Conservation (phyloP, 1,139 yeast species). For the Yamadazyma taylorii region DNA sequence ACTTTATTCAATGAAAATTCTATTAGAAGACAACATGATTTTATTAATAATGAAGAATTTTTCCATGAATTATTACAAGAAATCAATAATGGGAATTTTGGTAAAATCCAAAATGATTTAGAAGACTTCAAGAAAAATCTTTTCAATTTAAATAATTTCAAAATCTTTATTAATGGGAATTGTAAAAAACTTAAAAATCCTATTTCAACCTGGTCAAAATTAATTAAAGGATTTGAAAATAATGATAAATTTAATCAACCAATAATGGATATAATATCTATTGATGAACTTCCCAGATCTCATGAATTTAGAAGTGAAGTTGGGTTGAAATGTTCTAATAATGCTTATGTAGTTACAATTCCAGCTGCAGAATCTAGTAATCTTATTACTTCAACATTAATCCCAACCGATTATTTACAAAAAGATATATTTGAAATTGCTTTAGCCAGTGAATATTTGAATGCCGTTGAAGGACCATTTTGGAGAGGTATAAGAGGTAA, state of each 20-base stretch:
- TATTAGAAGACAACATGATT: constrained; percentile 65
- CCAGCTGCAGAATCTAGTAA: constrained; percentile 91
- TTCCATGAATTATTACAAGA: constrained; percentile 49
- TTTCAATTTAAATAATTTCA: constrained; percentile 60
- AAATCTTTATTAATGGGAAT: constrained; percentile 74
- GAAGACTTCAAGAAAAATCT: constrained; percentile 57
- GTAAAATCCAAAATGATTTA: constrained; percentile 50
- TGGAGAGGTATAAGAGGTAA: constrained; percentile 97
- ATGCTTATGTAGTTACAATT: constrained; percentile 67
- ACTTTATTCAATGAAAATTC: constrained; percentile 58
- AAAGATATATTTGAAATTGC: constrained; percentile 71
- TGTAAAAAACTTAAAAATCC: constrained; percentile 51
- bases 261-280: constrained; percentile 3
- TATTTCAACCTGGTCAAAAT: constrained; percentile 59
- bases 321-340: constrained; percentile 53
- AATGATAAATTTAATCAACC: background rate
- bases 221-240: constrained; percentile 27
- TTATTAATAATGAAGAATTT: constrained; percentile 60
- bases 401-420: constrained; percentile 64
- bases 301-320: constrained; percentile 52
- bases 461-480: constrained; percentile 93
- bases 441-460: constrained; percentile 74
- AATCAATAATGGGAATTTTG: constrained; percentile 53
- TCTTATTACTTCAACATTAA: constrained; percentile 57
- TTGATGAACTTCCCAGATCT: constrained; percentile 51